These are phyloP conservation scores for Sideroxylon spinosum DNA, from an alignment of 179 eudicot species.

Conservation along the genomic window DNA sequence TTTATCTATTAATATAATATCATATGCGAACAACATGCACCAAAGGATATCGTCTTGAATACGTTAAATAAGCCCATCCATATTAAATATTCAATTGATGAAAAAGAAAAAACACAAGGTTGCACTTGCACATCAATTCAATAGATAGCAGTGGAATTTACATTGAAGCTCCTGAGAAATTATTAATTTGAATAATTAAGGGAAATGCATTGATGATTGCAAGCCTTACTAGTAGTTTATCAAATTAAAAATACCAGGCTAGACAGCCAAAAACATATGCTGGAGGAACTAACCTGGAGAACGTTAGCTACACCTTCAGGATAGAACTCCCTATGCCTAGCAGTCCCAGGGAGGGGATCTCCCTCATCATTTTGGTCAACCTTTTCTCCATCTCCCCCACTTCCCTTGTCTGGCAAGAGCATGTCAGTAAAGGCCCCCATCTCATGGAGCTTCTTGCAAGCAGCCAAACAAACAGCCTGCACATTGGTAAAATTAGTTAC, in stretches of 20 bases:
- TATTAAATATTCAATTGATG: background rate
- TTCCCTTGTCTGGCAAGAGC: constrained; percentile 99
- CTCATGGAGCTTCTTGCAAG: constrained; percentile 99
- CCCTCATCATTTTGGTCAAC: constrained; percentile 76
- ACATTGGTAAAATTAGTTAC: constrained; percentile 12
- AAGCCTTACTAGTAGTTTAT: no score
- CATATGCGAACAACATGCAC: no score
- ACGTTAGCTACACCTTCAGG: constrained; percentile 91
- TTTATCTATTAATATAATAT: no score
- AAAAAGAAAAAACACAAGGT: background rate
- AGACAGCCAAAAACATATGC: constrained; percentile 4
- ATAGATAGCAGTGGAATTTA: background rate
- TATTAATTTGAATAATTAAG: background rate
- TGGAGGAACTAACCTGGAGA: constrained; percentile 61
- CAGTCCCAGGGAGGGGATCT: constrained; percentile 90
- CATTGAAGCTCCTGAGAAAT: background rate
- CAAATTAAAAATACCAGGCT: constrained; percentile 4
- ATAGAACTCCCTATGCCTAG: constrained; percentile 93
- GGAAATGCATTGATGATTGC: background rate
- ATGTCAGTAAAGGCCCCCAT: constrained; percentile 99
- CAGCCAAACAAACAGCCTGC: constrained; percentile 97
- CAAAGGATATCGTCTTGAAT: no score
- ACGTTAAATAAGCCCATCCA: no score
- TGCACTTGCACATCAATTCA: background rate
- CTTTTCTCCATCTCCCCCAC: constrained; percentile 64